A percentile compares a stretch with the other conserved stretches of the same genome.
phyloP scores from a whole-genome alignment of 2,329 filamentous ascomycete genomes.

The Hypoxylon sp. region DNA sequence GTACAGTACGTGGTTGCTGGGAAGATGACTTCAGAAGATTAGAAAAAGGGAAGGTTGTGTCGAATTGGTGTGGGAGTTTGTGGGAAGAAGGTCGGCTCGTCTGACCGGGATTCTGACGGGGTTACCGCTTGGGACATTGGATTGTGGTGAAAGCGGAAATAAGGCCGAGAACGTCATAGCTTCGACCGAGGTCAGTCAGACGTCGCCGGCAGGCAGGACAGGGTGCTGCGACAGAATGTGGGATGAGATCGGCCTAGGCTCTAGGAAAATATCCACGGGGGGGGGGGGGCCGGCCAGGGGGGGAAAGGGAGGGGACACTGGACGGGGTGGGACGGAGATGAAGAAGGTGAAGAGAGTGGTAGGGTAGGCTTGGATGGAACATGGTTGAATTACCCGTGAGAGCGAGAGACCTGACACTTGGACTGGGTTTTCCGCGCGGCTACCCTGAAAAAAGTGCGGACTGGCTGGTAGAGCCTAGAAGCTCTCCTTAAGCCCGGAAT shows the following conservation, averaged over 20 bases:
- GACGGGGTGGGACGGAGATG: constrained; percentile 16
- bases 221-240: constrained; percentile 24
- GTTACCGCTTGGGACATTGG: constrained; percentile 32
- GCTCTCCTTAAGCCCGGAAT: constrained; percentile 18
- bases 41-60: constrained; percentile 38
- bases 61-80: constrained; percentile 21
- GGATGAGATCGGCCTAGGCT: constrained; percentile 30
- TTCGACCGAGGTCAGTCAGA: constrained; percentile 29
- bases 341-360: constrained; percentile 17
- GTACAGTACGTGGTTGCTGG: constrained; percentile 4
- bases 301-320: too few species aligned
- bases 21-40: constrained; percentile 4
- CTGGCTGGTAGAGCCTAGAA: constrained; percentile 17
- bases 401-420: constrained; percentile 21
- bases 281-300: too few species aligned
- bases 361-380: constrained; percentile 26
- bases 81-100: constrained; percentile 22
- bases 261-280: constrained; percentile 21
- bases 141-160: constrained; percentile 34
- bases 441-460: constrained; percentile 7
- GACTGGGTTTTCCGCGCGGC: constrained; percentile 27
- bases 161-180: constrained; percentile 34
- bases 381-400: constrained; percentile 29
- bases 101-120: constrained; percentile 31
- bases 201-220: constrained; percentile 5